phyloP scores from a whole-genome alignment of 176 grass and related monocot species.

The Aegilops longissima region DNA sequence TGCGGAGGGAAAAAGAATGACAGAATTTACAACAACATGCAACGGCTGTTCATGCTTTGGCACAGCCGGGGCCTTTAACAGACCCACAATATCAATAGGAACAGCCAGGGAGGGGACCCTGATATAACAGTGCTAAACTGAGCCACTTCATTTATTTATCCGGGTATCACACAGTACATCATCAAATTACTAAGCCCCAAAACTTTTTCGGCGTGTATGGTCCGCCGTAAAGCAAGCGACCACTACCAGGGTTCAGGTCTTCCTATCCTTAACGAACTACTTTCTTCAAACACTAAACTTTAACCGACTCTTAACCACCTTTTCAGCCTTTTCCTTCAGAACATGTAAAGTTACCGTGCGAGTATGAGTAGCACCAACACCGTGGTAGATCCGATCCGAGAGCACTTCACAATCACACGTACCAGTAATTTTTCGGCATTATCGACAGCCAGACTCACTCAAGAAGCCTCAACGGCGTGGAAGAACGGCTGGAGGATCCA shows the following conservation, averaged over 20 bases:
- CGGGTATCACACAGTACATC: background rate
- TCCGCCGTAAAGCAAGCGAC: background rate
- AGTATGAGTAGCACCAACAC: background rate
- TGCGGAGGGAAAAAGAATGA: background rate
- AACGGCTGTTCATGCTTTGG: background rate
- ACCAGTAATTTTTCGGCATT: background rate
- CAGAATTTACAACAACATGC: background rate
- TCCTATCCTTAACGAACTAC: slow-evolving; percentile 6
- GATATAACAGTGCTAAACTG: background rate
- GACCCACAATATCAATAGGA: background rate
- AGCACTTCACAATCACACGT: slow-evolving; percentile 2
- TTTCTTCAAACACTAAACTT: background rate
- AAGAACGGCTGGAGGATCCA: background rate
- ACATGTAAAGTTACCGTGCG: background rate
- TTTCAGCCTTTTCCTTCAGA: background rate
- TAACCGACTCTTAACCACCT: background rate
- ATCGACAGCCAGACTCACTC: background rate
- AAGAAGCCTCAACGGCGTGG: background rate
- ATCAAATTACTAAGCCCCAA: background rate
- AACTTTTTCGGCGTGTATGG: background rate
- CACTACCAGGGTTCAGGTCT: background rate
- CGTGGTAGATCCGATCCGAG: background rate
- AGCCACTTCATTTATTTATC: slow-evolving; percentile 22
- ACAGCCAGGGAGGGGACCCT: background rate
- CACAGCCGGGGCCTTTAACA: background rate